phyloP scores from a whole-genome alignment of 176 grass and related monocot genomes.

The Musa troglodytarum region DNA sequence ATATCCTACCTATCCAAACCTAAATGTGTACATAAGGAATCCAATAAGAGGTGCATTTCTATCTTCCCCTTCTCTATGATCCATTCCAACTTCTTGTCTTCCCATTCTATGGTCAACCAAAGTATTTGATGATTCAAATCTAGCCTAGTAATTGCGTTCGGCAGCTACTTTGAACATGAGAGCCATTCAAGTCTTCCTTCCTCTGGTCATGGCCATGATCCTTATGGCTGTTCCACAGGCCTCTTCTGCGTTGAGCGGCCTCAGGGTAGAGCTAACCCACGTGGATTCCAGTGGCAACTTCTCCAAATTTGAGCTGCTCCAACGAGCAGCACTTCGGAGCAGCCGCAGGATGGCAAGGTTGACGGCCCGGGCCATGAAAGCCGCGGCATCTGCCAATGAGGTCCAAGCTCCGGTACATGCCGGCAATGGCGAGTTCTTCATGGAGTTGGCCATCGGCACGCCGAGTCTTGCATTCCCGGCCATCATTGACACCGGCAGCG shows the following conservation, averaged over 20 bases:
- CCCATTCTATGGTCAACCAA: too few relatives aligned
- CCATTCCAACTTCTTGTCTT: too few relatives aligned
- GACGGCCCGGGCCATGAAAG: background rate
- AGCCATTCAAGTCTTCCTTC: background rate
- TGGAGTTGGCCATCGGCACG: conserved; percentile 43
- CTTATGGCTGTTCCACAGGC: background rate
- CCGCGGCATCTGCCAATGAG: background rate
- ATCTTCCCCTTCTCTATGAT: too few relatives aligned
- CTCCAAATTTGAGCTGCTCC: conserved; percentile 36
- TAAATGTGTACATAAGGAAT: background rate
- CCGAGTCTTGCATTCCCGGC: conserved; percentile 29
- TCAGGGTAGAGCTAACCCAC: conserved; percentile 40
- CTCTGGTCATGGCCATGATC: background rate
- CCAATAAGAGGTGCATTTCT: background rate
- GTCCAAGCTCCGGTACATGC: conserved; percentile 10
- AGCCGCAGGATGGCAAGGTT: conserved; percentile 20
- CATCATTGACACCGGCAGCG: conserved; percentile 26
- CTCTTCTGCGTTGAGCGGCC: background rate
- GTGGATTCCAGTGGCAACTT: conserved; percentile 41
- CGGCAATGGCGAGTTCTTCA: conserved; percentile 37
- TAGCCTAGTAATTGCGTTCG: background rate
- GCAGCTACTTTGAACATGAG: background rate
- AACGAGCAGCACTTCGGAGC: conserved; percentile 25
- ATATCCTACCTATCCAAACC: background rate
- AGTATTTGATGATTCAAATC: too few relatives aligned